Evolutionary conservation across 768 basidiomycete genomes (phyloP).

Genomic region (Peribolospora kevripleyi): DNA sequence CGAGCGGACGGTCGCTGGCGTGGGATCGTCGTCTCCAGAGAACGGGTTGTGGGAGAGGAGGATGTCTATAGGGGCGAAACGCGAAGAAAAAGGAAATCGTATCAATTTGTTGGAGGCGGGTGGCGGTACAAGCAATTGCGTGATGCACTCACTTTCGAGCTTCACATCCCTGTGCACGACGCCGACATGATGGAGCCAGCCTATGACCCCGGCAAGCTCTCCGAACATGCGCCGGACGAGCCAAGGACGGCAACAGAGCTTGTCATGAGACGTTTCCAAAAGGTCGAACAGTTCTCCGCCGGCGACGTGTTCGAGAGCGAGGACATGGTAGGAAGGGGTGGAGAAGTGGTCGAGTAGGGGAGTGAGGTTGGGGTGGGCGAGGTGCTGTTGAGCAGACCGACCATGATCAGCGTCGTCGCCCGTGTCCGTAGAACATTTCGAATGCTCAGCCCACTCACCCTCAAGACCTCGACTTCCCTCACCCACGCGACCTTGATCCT

Average conservation of each 20-base stretch:
- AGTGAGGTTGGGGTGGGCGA: slow-evolving; percentile 58
- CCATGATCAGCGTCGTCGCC: neutral
- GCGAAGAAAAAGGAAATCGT: neutral
- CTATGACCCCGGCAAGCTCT: slow-evolving; percentile 52
- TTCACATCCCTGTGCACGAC: slow-evolving; percentile 82
- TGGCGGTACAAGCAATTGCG: neutral
- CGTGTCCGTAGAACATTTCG: neutral
- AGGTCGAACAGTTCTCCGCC: slow-evolving; percentile 60
- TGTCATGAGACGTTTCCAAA: slow-evolving; percentile 6
- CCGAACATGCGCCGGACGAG: slow-evolving; percentile 45
- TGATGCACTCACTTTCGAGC: slow-evolving; percentile 28
- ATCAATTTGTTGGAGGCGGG: neutral
- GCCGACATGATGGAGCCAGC: slow-evolving; percentile 66
- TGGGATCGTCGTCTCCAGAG: slow-evolving; percentile 12
- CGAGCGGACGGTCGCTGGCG: slow-evolving; percentile 21
- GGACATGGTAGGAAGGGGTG: slow-evolving; percentile 44
- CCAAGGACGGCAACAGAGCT: slow-evolving; percentile 10
- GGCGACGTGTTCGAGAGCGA: slow-evolving; percentile 47
- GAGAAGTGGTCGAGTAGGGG: slow-evolving; percentile 45
- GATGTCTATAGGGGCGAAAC: slow-evolving; percentile 30
- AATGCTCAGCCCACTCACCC: slow-evolving; percentile 26
- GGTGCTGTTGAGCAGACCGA: slow-evolving; percentile 27
- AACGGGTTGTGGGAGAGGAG: slow-evolving; percentile 38
- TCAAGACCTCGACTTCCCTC: slow-evolving; percentile 60
- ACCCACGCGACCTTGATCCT: slow-evolving; percentile 53